These are phyloP conservation scores for Apophysomyces variabilis DNA, from an alignment of 371 early-diverging fungal species.

Conservation along the genomic window DNA sequence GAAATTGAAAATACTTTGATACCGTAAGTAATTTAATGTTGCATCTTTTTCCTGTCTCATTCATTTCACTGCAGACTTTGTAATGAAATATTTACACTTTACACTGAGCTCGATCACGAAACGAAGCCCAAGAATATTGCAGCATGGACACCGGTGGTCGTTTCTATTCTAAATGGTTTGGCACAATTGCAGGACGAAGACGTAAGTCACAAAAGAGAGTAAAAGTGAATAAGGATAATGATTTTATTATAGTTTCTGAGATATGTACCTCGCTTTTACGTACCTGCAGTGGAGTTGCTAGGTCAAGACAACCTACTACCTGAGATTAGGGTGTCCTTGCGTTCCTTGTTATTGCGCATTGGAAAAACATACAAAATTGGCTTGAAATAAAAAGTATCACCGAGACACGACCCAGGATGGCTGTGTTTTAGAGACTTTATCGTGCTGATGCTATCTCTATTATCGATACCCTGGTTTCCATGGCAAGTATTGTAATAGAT, in stretches of 20 bases:
- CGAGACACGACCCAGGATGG: background rate
- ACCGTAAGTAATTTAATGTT: slow-evolving; percentile 43
- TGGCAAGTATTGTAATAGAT: too few species aligned
- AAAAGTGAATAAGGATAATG: background rate
- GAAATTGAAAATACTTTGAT: slow-evolving; percentile 56
- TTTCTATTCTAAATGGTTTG: slow-evolving; percentile 50
- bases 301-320: slow-evolving; percentile 49
- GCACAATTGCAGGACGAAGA: slow-evolving; percentile 58
- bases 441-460: too few species aligned
- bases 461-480: too few species aligned
- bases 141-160: slow-evolving; percentile 63
- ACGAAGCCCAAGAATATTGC: slow-evolving; percentile 57
- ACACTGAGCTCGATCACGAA: slow-evolving; percentile 55
- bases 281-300: slow-evolving; percentile 51
- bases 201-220: slow-evolving; percentile 26
- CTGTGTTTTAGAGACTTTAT: too few species aligned
- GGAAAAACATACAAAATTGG: slow-evolving; percentile 54
- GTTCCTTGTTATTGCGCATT: slow-evolving; percentile 50
- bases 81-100: slow-evolving; percentile 53
- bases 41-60: slow-evolving; percentile 3
- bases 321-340: slow-evolving; percentile 52
- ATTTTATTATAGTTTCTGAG: slow-evolving; percentile 35
- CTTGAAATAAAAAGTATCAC: slow-evolving; percentile 3
- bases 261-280: slow-evolving; percentile 54
- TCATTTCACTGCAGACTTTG: slow-evolving; percentile 34